phyloP scores from a whole-genome alignment of 2,329 filamentous ascomycete genomes.

The Cryphonectria japonica region DNA sequence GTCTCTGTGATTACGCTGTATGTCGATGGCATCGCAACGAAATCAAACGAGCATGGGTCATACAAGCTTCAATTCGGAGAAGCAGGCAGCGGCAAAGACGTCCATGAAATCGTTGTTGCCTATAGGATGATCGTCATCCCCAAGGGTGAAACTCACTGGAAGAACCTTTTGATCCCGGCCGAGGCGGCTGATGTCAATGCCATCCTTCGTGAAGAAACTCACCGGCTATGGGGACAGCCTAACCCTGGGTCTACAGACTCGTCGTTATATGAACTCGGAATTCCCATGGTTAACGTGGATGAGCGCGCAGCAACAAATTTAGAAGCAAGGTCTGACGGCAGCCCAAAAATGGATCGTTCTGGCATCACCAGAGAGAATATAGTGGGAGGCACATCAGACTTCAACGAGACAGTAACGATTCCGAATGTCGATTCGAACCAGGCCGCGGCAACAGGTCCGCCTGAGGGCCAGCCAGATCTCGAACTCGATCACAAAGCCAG shows the following conservation, averaged over 20 bases:
- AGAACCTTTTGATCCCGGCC: slow-evolving; percentile 11
- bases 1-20: slow-evolving; percentile 10
- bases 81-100: neutral
- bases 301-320: neutral
- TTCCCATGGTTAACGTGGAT: neutral
- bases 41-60: neutral
- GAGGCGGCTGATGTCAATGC: slow-evolving; percentile 2
- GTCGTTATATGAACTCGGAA: neutral
- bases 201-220: neutral
- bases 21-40: neutral
- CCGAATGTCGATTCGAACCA: neutral
- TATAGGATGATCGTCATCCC: slow-evolving; percentile 12
- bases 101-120: slow-evolving; percentile 3
- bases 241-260: neutral
- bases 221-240: neutral
- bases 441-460: neutral
- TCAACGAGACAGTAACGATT: neutral
- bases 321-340: neutral
- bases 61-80: neutral
- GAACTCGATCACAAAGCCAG: neutral
- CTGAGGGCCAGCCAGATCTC: too few relatives aligned
- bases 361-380: neutral
- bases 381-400: neutral
- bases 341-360: neutral
- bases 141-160: neutral